Percentiles rank a stretch among this genome's conserved stretches.
Conservation (phyloP, 2,329 filamentous ascomycete genomes). For the Coniella lustricola region DNA sequence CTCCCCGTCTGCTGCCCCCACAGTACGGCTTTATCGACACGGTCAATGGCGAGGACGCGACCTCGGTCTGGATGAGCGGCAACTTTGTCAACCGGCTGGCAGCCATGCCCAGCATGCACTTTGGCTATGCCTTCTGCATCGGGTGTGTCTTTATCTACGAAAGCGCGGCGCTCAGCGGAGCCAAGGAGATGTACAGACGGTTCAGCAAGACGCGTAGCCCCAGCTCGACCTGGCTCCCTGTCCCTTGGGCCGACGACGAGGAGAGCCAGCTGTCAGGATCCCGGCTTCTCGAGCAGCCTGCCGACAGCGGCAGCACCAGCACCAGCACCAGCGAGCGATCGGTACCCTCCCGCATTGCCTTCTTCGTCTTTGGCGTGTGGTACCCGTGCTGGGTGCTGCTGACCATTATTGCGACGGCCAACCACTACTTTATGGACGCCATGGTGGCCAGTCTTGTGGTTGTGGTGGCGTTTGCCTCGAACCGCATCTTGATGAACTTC, state of each 20-base stretch:
- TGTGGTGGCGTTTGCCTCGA: conserved; percentile 48
- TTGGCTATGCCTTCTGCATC: conserved; percentile 48
- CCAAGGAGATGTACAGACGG: conserved; percentile 13
- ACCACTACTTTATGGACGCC: conserved; percentile 60
- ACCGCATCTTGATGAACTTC: conserved; percentile 49
- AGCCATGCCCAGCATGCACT: conserved; percentile 52
- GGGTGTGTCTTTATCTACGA: conserved; percentile 47
- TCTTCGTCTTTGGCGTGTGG: conserved; percentile 33
- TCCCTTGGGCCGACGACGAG: conserved; percentile 9
- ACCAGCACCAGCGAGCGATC: conserved; percentile 12
- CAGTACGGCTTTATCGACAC: conserved; percentile 47
- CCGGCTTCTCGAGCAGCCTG: background rate
- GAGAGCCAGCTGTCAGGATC: conserved; percentile 2
- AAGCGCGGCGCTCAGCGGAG: conserved; percentile 26
- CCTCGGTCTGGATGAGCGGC: conserved; percentile 46
- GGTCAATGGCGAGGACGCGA: conserved; percentile 43
- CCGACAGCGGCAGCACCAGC: conserved; percentile 3
- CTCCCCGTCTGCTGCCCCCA: conserved; percentile 45
- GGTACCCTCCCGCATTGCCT: conserved; percentile 10
- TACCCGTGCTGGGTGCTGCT: conserved; percentile 48
- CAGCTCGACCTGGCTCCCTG: conserved; percentile 13
- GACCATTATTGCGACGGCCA: conserved; percentile 55
- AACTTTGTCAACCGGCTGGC: conserved; percentile 52
- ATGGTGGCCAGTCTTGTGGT: conserved; percentile 57
- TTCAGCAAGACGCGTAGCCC: conserved; percentile 14